Base-by-base conservation (phyloP, 495 filamentous ascomycete species). In the Immersiella caudata region DNA sequence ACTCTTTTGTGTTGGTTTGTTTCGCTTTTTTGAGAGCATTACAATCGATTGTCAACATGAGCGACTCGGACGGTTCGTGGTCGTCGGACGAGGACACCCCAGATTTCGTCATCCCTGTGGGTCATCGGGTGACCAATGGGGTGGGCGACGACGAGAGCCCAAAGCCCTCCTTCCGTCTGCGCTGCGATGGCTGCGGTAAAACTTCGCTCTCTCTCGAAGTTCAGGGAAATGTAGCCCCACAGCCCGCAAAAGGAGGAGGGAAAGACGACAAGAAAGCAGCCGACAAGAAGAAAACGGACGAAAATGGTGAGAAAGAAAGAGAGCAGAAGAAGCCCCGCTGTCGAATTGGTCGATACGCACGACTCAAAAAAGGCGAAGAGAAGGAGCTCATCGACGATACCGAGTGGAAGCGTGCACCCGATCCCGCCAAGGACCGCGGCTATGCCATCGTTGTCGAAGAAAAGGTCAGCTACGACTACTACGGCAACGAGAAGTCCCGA, bases 391-490 rank as follows among this genome's bases (percentile, higher is more conserved):
- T 65, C 29, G 63, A 65, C 52, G 63, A 65, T 20, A 26, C 63
- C 6, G n/a, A 65, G 12, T 65, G 63, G 63, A 21, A 65, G 27
- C 16, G 29, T 1, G 20, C 50, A 16, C 52, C 51, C 7, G 52
- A 65, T 26, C 63, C 51, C 27, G 26, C 50, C 18, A 20, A 46
- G 5, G 63, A 65, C 33, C 40, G 24, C 11, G 29, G 33, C 22
- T 65, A 56, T 27, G 63, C 63, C 21, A 57, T 65, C 24, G 26
- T 56, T 11, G 52, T 65, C 11, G 63, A 65, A 9, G 49, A 65
- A 9, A 54, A 58, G 50, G 12, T 54, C 52, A 56, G 24, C 14
- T 21, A 55, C n/a, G 63, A 65, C 35, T 57, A 20, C 24, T 46
- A 58, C 20, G 63, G 50, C n/a, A 56, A 65, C 50, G 52, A 40